Conservation (phyloP, 2,329 filamentous ascomycete species). For the Didymella pinodella region DNA sequence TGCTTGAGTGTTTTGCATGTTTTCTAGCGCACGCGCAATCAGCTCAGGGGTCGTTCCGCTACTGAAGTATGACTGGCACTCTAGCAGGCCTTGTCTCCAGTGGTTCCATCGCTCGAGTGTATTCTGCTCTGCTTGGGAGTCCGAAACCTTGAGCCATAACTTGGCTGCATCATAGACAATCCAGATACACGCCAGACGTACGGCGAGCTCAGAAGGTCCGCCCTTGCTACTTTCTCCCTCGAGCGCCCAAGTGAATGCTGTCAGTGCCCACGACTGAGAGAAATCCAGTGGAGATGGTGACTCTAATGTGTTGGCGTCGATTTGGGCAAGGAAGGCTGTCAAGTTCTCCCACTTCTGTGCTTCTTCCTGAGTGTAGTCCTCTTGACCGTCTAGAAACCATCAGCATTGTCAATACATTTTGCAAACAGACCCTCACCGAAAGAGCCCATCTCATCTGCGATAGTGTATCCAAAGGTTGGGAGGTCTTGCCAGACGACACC, state of each 20-base stretch:
- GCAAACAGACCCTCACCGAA: constrained; percentile 5
- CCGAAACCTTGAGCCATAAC: constrained; percentile 13
- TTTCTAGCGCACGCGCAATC: constrained; percentile 13
- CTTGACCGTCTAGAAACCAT: constrained; percentile 7
- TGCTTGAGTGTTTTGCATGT: constrained; percentile 15
- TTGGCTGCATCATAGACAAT: constrained; percentile 20
- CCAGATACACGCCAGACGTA: constrained; percentile 24
- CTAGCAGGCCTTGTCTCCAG: constrained; percentile 13
- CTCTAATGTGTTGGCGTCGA: constrained; percentile 16
- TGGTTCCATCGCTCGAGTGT: constrained; percentile 15
- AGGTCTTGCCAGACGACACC: constrained; percentile 19
- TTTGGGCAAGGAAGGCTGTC: constrained; percentile 23
- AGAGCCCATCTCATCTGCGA: constrained; percentile 21
- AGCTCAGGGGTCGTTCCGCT: constrained; percentile 7
- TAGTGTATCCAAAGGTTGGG: constrained; percentile 23
- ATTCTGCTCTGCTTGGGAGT: not conserved
- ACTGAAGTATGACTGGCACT: not conserved
- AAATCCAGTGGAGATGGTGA: constrained; percentile 14
- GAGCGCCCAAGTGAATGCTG: constrained; percentile 13
- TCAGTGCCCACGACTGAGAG: constrained; percentile 10
- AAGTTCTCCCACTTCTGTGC: constrained; percentile 17
- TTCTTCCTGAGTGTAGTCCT: constrained; percentile 16
- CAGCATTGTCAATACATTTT: not conserved
- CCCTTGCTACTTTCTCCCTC: not conserved
- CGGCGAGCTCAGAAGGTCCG: constrained; percentile 5